Evolutionary conservation across 495 filamentous ascomycete genomes (phyloP).

Genomic region (Lasiosphaeriaceae sp.): DNA sequence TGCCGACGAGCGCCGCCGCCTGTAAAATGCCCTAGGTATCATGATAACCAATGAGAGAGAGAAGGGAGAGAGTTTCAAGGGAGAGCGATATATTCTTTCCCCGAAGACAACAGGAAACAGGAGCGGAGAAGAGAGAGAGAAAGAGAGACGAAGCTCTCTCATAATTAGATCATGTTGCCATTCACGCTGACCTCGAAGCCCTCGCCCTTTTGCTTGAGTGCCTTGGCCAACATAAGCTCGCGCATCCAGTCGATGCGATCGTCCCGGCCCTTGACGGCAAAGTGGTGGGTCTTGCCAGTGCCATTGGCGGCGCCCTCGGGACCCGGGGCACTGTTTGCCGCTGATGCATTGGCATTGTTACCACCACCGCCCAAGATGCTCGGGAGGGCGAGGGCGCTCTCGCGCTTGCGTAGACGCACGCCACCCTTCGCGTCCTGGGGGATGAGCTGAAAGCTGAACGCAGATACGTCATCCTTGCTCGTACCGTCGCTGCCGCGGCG

Average conservation of each 20-base stretch:
- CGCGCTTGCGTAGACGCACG: slow-evolving; percentile 41
- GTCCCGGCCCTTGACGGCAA: slow-evolving; percentile 80
- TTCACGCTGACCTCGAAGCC: slow-evolving; percentile 81
- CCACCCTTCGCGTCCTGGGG: slow-evolving; percentile 59
- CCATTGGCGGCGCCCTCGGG: slow-evolving; percentile 43
- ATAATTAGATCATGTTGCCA: slow-evolving; percentile 64
- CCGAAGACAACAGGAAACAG: background rate
- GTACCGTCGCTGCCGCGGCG: slow-evolving; percentile 48
- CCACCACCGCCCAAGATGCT: slow-evolving; percentile 6
- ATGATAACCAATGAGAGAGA: slow-evolving; percentile 9
- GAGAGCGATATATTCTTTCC: background rate
- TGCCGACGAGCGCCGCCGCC: background rate
- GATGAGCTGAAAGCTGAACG: slow-evolving; percentile 89
- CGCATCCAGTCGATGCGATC: slow-evolving; percentile 98
- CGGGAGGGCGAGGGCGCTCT: slow-evolving; percentile 28
- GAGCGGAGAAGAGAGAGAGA: background rate
- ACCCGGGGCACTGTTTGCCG: slow-evolving; percentile 10
- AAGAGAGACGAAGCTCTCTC: background rate
- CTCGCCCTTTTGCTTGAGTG: slow-evolving; percentile 73
- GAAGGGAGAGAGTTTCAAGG: background rate
- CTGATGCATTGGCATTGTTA: background rate
- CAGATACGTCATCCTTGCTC: slow-evolving; percentile 48
- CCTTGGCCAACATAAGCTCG: slow-evolving; percentile 94
- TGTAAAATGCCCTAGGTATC: slow-evolving; percentile 4
- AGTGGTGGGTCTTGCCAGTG: slow-evolving; percentile 86